Conservation (phyloP, 257 asterid species). For the Solanum medicagineum region DNA sequence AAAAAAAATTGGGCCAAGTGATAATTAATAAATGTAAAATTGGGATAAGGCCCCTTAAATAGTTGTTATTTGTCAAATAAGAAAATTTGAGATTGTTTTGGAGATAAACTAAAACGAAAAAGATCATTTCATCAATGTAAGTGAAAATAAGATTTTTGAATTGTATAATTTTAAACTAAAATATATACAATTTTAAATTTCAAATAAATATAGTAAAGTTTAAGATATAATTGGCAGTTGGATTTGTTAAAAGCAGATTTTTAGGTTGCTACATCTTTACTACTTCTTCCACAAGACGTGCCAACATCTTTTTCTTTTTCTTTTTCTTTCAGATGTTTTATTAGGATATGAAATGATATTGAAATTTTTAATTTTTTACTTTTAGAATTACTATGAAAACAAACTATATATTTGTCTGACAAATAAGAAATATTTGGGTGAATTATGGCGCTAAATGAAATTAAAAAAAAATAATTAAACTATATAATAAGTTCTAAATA, state of each 20-base stretch:
- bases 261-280: neutral
- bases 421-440: neutral
- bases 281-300: neutral
- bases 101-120: neutral
- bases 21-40: neutral
- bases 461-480: too few relatives aligned
- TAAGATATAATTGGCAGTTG: neutral
- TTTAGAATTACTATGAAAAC: neutral
- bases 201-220: neutral
- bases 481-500: too few relatives aligned
- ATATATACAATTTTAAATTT: neutral
- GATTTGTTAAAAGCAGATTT: neutral
- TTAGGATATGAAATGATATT: neutral
- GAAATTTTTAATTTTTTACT: neutral
- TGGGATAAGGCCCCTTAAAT: neutral
- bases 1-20: neutral
- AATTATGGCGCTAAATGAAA: neutral
- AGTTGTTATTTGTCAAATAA: neutral
- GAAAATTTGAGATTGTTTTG: neutral
- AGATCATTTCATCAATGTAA: neutral
- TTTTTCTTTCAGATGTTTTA: neutral
- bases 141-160: fast-evolving
- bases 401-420: neutral
- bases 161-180: neutral
- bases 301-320: neutral